phyloP scores from a whole-genome alignment of 441 rosid species.

The California macrophylla region DNA sequence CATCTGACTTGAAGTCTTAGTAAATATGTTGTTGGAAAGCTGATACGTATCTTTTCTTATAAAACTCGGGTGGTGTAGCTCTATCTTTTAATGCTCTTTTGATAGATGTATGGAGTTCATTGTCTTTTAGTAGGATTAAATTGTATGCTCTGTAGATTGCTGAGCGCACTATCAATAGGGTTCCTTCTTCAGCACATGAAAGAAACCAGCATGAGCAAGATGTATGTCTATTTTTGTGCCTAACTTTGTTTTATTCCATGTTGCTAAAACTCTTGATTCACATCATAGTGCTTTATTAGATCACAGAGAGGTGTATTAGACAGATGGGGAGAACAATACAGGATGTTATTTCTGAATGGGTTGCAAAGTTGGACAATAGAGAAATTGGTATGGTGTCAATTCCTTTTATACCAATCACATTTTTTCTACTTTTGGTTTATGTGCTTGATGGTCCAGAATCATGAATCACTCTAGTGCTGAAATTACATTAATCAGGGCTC shows the following conservation, averaged over 20 bases:
- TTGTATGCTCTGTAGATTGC: background rate
- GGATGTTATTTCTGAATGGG: slow-evolving; percentile 61
- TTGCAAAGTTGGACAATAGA: slow-evolving; percentile 47
- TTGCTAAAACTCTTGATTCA: slow-evolving; percentile 5
- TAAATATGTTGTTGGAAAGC: background rate
- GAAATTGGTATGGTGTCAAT: slow-evolving; percentile 50
- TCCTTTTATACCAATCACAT: background rate
- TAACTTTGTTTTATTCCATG: background rate
- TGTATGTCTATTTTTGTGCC: slow-evolving; percentile 29
- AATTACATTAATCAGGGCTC: background rate
- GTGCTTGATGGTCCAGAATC: background rate
- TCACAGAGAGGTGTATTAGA: slow-evolving; percentile 64
- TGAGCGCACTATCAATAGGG: background rate
- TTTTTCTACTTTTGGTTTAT: background rate
- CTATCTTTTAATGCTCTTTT: background rate
- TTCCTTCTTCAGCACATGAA: slow-evolving; percentile 39
- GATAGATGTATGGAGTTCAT: background rate
- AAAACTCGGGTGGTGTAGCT: background rate
- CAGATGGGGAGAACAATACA: slow-evolving; percentile 53
- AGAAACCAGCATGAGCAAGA: slow-evolving; percentile 75
- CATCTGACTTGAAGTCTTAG: too few species aligned
- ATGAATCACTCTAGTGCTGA: background rate
- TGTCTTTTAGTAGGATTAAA: background rate
- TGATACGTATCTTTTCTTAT: background rate
- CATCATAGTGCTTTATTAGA: slow-evolving; percentile 28